phyloP scores from a whole-genome alignment of 1,139 yeast species.

The Candida mesenterica region DNA sequence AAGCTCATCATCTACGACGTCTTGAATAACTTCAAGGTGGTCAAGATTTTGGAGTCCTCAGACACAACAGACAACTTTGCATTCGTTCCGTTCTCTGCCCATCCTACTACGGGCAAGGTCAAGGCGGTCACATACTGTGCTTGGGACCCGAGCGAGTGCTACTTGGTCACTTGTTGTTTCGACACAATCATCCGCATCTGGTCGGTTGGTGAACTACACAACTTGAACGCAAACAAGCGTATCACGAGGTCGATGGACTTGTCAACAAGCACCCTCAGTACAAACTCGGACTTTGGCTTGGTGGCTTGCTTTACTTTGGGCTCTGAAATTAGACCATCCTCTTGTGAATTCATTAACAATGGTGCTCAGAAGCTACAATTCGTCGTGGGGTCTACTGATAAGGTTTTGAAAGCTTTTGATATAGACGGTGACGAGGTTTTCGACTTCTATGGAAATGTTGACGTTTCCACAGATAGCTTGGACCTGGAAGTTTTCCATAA shows the following conservation, averaged over 20 bases:
- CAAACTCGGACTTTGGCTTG: slow-evolving; percentile 17
- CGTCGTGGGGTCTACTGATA: slow-evolving; percentile 77
- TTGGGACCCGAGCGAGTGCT: slow-evolving; percentile 75
- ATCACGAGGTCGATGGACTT: slow-evolving; percentile 24
- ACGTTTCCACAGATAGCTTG: slow-evolving; percentile 18
- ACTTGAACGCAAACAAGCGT: slow-evolving; percentile 22
- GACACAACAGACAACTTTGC: slow-evolving; percentile 28
- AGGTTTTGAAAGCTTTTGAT: slow-evolving; percentile 63
- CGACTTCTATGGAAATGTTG: slow-evolving; percentile 44
- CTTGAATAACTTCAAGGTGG: slow-evolving; percentile 46
- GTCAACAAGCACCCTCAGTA: not conserved
- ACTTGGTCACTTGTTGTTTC: slow-evolving; percentile 63
- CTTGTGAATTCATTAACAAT: slow-evolving; percentile 71
- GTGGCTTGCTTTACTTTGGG: slow-evolving; percentile 41
- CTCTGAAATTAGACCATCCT: slow-evolving; percentile 48
- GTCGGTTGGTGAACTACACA: slow-evolving; percentile 45
- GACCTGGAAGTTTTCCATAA: too few species aligned
- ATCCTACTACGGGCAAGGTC: slow-evolving; percentile 17
- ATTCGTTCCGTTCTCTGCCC: slow-evolving; percentile 27
- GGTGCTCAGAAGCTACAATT: slow-evolving; percentile 46
- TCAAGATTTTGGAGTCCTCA: slow-evolving; percentile 35
- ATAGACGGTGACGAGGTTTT: slow-evolving; percentile 41
- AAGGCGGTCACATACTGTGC: slow-evolving; percentile 62
- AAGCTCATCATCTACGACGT: slow-evolving; percentile 68
- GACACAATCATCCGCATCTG: slow-evolving; percentile 69